These are phyloP conservation scores for Asterochloris sp. DNA, from an alignment of 139 green algal genomes.

Conservation along the genomic window DNA sequence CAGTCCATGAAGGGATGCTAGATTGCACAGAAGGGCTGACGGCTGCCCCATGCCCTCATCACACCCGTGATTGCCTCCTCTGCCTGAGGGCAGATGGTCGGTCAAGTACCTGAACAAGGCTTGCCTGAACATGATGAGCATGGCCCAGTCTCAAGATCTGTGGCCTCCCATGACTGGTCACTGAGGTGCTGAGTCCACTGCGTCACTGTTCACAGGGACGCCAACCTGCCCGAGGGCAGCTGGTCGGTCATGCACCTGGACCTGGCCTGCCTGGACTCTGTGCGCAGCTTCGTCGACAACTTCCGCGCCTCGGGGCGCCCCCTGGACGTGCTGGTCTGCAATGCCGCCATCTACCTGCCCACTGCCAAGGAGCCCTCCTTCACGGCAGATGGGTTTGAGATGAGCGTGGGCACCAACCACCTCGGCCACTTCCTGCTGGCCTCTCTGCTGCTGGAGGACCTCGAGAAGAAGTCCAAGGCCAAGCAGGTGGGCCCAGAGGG, in stretches of 20 bases:
- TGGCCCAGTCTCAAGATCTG: too few species aligned
- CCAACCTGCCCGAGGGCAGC: conserved; percentile 37
- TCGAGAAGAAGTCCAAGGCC: conserved; percentile 64
- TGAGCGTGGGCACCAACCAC: conserved; percentile 83
- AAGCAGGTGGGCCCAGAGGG: conserved; percentile 18
- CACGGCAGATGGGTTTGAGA: conserved; percentile 88
- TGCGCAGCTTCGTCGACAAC: conserved; percentile 77
- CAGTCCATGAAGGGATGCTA: too few species aligned
- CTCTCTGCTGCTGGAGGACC: conserved; percentile 81
- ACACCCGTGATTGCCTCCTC: too few species aligned
- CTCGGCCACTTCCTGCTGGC: conserved; percentile 91
- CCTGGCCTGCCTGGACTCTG: conserved; percentile 72
- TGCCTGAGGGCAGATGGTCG: too few species aligned
- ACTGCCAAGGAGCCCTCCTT: conserved; percentile 82
- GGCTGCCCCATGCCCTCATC: too few species aligned
- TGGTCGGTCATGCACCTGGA: conserved; percentile 84
- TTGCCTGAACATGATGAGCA: too few species aligned
- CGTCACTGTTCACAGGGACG: background rate
- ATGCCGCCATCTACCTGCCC: conserved; percentile 91
- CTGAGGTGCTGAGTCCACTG: too few species aligned
- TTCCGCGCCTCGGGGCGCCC: conserved; percentile 61
- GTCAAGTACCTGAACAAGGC: too few species aligned
- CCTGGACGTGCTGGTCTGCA: conserved; percentile 86
- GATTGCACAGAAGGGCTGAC: too few species aligned
- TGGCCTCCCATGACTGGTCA: too few species aligned